Percentiles rank a stretch among this genome's conserved stretches.
phyloP scores from a whole-genome alignment of 2,329 filamentous ascomycete species.

The Aspergillus clavatus region DNA sequence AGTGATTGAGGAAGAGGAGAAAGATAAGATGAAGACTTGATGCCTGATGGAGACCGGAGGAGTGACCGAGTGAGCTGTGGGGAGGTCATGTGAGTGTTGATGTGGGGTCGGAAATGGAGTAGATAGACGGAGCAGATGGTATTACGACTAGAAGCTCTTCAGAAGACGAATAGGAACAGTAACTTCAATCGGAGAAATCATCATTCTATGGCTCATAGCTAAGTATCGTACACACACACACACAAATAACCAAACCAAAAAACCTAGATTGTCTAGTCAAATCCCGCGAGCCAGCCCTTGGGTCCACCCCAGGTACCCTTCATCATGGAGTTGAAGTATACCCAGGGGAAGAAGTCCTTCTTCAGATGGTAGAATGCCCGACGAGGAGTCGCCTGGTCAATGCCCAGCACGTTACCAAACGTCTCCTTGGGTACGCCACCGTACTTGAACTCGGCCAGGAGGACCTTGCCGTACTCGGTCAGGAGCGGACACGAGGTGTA shows the following conservation, averaged over 20 bases:
- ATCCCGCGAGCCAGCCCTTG: slow-evolving; percentile 44
- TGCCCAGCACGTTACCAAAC: slow-evolving; percentile 50
- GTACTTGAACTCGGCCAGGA: slow-evolving; percentile 63
- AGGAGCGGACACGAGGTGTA: slow-evolving; percentile 54
- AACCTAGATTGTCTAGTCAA: neutral
- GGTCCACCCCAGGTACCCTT: slow-evolving; percentile 60
- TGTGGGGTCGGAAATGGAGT: too few relatives aligned
- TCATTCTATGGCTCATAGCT: neutral
- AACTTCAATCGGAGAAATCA: too few relatives aligned
- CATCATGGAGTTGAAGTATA: slow-evolving; percentile 57
- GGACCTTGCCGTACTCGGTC: slow-evolving; percentile 58
- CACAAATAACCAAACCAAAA: neutral
- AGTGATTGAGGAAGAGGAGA: too few relatives aligned
- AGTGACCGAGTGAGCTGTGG: too few relatives aligned
- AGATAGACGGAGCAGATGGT: too few relatives aligned
- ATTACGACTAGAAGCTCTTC: too few relatives aligned
- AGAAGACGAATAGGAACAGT: too few relatives aligned
- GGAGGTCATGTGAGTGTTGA: too few relatives aligned
- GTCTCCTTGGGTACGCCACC: slow-evolving; percentile 60
- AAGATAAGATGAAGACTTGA: too few relatives aligned
- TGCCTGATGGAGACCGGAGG: too few relatives aligned
- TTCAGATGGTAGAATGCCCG: slow-evolving; percentile 59
- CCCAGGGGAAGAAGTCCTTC: slow-evolving; percentile 65
- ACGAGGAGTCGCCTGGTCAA: slow-evolving; percentile 55
- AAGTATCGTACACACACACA: neutral